phyloP scores from a whole-genome alignment of 2,329 filamentous ascomycete genomes.

The Aspergillus glaucus region DNA sequence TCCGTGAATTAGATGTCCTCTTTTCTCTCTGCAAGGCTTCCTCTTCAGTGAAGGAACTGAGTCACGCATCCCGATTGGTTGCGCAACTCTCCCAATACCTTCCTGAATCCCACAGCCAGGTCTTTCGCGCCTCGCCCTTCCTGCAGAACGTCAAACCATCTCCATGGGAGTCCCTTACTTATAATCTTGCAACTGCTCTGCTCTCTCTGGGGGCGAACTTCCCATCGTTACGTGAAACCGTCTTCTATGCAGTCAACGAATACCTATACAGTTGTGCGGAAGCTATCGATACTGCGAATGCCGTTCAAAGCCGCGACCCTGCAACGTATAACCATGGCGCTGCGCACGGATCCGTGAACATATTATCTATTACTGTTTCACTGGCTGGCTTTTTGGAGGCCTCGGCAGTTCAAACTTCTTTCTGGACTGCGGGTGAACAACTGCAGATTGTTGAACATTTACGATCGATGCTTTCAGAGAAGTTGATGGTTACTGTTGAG shows the following conservation, averaged over 20 bases:
- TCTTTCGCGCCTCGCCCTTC: slow-evolving; percentile 72
- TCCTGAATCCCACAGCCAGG: slow-evolving; percentile 73
- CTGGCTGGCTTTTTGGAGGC: slow-evolving; percentile 87
- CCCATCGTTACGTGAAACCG: slow-evolving; percentile 58
- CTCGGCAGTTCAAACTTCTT: slow-evolving; percentile 66
- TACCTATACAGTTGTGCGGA: slow-evolving; percentile 67
- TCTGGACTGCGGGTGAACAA: slow-evolving; percentile 73
- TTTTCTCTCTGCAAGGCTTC: slow-evolving; percentile 88
- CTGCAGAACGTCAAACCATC: slow-evolving; percentile 78
- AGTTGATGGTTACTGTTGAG: slow-evolving; percentile 79
- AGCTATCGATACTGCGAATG: slow-evolving; percentile 52
- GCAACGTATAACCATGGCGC: slow-evolving; percentile 35
- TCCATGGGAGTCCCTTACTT: slow-evolving; percentile 78
- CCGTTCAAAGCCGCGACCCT: slow-evolving; percentile 52
- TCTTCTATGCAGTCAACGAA: slow-evolving; percentile 60
- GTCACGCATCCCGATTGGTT: slow-evolving; percentile 72
- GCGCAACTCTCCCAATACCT: slow-evolving; percentile 77
- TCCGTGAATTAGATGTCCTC: slow-evolving; percentile 86
- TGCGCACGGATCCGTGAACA: slow-evolving; percentile 57
- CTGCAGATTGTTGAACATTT: slow-evolving; percentile 66
- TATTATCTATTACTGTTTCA: slow-evolving; percentile 72
- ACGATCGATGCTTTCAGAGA: slow-evolving; percentile 69
- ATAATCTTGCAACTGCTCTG: slow-evolving; percentile 71
- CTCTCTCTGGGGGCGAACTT: slow-evolving; percentile 74
- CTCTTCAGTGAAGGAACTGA: slow-evolving; percentile 61